Evolutionary conservation across 371 early-diverging fungal genomes (phyloP).

Genomic region (Mucor plumbeus): DNA sequence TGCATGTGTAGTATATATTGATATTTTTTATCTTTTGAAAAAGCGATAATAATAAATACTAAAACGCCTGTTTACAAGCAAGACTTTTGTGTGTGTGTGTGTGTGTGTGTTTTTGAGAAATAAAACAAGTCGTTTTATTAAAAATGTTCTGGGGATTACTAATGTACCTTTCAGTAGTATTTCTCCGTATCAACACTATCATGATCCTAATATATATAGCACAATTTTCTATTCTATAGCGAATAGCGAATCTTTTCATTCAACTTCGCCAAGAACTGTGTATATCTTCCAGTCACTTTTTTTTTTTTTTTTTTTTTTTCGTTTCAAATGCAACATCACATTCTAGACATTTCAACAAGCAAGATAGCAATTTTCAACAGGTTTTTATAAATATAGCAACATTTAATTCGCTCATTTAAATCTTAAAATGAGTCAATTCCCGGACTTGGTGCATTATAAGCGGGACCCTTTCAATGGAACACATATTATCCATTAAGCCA

Average conservation of each 20-base stretch:
- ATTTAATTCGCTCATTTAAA: constrained; percentile 5
- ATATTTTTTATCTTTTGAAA: not conserved
- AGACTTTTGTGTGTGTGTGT: no score
- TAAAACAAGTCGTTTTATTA: no score
- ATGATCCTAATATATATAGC: no score
- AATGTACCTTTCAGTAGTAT: no score
- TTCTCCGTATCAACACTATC: no score
- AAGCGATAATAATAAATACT: no score
- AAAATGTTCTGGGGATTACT: no score
- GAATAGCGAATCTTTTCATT: no score
- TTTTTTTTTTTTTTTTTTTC: not conserved
- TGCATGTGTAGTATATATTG: not conserved
- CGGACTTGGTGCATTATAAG: not conserved
- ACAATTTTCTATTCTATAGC: no score
- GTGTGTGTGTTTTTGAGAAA: no score
- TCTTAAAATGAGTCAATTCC: not conserved
- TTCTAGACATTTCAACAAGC: not conserved
- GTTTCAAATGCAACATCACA: not conserved
- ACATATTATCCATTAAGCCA: not conserved
- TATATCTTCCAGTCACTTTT: not conserved
- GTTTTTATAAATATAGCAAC: not conserved
- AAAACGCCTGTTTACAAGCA: no score
- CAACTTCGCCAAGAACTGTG: not conserved
- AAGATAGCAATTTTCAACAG: not conserved
- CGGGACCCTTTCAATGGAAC: constrained; percentile 3